phyloP scores from a whole-genome alignment of 345 rosid species.

The Isatis tinctoria region DNA sequence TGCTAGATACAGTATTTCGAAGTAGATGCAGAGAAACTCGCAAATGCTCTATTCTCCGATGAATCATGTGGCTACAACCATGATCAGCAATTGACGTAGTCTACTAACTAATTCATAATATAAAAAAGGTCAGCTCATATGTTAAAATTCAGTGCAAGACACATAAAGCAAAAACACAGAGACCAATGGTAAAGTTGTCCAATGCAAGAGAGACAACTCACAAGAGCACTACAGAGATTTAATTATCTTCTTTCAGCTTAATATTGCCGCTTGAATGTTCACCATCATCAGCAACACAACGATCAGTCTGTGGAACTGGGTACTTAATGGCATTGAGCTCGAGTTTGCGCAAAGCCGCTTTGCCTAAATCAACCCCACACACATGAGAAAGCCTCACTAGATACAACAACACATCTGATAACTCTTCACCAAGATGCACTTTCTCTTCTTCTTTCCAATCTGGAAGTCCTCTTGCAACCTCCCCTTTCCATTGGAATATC shows the following conservation, averaged over 20 bases:
- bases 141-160: neutral
- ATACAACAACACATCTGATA: conserved; percentile 86
- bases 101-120: conserved; percentile 14
- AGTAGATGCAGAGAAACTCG: neutral
- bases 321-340: conserved; percentile 82
- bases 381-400: conserved; percentile 83
- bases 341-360: conserved; percentile 75
- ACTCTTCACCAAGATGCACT: conserved; percentile 81
- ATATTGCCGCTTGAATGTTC: conserved; percentile 7
- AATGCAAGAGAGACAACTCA: neutral
- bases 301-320: conserved; percentile 38
- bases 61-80: neutral
- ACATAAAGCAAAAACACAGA: neutral
- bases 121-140: neutral
- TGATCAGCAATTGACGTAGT: neutral
- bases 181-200: neutral
- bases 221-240: neutral
- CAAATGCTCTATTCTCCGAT: neutral
- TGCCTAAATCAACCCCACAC: conserved; percentile 75
- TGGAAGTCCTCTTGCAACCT: conserved; percentile 77
- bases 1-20: too few relatives aligned
- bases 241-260: neutral
- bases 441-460: conserved; percentile 89
- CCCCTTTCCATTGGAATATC: conserved; percentile 98
- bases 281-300: conserved; percentile 7